Base-by-base conservation (phyloP, 148 eudicot species). In the Spergularia marina region DNA sequence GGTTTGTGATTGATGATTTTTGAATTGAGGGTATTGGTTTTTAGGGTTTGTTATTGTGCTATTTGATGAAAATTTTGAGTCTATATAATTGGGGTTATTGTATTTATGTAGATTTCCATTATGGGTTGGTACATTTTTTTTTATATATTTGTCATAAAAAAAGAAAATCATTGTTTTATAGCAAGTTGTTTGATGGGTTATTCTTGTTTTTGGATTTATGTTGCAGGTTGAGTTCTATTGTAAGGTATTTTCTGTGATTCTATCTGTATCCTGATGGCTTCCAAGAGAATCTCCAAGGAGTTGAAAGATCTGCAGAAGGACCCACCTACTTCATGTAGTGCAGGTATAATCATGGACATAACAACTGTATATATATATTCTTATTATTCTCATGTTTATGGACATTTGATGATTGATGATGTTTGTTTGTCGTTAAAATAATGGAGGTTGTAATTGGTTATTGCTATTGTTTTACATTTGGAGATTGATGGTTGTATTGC, bases 271-370 rank as follows among this genome's bases (percentile, higher is more conserved):
- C 0, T 60, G n/a, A 80, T 80, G 83, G 83, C 83, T 17, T 80
- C 83, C 12, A 80, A 76, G 66, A 73, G 83, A 65, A 80, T 80
- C 9, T 56, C 65, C 63, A 80, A 80, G 76, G 83, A 80, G 73
- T 74, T 80, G 68, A 80, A 80, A 76, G 83, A 80, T 80, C 65
- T 80, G 59, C 83, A 80, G 64, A 80, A 80, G 68, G 83, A 80
- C 52, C 83, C 83, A n/a, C 83, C 83, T 51, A 80, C 83, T 69
- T 80, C 79, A 4, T 80, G 83, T 63, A 80, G 83, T 64, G 83
- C 79, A 71, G 83, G 83, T 80, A 39, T 62, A 23, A 39, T 56
- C n/a, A 15, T 13, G n/a, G 16, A 34, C 3, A 12, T 49, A 53
- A 69, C 3, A 23, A 30, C 36, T 30, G 36, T 61, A 12, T 54